Evolutionary conservation across 2,329 filamentous ascomycete genomes (phyloP).

Genomic region (Tolypocladium sp.): DNA sequence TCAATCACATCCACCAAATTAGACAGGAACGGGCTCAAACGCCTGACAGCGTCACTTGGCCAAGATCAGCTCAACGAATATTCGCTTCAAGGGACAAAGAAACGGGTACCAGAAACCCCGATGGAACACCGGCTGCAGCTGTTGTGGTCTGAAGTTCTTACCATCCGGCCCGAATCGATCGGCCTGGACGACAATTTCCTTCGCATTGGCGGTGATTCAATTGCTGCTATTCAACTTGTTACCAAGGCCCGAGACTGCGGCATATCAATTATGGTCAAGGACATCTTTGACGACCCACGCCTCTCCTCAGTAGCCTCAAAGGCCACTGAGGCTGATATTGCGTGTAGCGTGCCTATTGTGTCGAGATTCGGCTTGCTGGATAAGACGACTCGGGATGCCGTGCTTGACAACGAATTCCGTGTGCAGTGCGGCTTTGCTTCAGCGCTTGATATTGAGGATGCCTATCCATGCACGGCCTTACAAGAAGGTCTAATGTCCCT

Average conservation of each 20-base stretch:
- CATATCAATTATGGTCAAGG: conserved; percentile 9
- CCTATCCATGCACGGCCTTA: conserved; percentile 25
- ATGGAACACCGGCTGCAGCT: conserved; percentile 6
- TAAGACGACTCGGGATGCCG: neutral
- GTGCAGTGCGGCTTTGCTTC: neutral
- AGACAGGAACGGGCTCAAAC: neutral
- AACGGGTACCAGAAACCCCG: neutral
- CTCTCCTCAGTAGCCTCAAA: neutral
- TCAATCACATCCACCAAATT: conserved; percentile 5
- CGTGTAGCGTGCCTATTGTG: too few relatives aligned
- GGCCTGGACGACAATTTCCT: conserved; percentile 9
- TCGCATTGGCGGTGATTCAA: conserved; percentile 12
- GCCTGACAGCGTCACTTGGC: neutral
- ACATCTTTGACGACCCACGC: conserved; percentile 2
- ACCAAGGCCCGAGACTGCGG: neutral
- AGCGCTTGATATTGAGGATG: neutral
- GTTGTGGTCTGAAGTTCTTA: conserved; percentile 8
- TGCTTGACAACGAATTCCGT: neutral
- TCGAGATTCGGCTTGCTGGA: neutral
- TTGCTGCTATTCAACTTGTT: conserved; percentile 11
- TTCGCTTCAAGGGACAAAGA: neutral
- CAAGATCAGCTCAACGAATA: neutral
- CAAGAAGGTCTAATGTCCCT: conserved; percentile 28
- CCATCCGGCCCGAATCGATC: conserved; percentile 3
- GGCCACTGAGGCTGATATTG: conserved; percentile 4